A percentile compares a stretch with the other conserved stretches of the same genome.
Conservation (phyloP, 202 grass and related monocot genomes). For the Hordeum pubiflorum region DNA sequence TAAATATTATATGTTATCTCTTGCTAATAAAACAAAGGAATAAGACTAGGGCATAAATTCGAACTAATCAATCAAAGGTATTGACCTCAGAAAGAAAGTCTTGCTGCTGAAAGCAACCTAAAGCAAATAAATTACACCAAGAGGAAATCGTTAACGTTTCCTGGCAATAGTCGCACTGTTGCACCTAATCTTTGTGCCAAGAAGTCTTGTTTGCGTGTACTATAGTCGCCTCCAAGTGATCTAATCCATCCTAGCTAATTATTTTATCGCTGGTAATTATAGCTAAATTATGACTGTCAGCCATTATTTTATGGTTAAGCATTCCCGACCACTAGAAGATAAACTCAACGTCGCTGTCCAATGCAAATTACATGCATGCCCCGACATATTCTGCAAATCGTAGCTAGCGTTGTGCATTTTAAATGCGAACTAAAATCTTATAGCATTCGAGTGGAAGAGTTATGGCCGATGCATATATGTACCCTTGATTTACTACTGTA, state of each 20-base stretch:
- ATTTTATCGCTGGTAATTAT: slow-evolving; percentile 24
- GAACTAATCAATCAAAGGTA: slow-evolving; percentile 16
- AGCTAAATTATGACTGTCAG: background rate
- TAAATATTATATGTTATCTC: background rate
- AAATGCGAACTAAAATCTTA: background rate
- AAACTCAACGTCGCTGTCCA: slow-evolving; percentile 19
- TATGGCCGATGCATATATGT: too few relatives aligned
- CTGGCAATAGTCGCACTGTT: background rate
- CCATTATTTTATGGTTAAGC: background rate
- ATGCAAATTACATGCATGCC: slow-evolving; percentile 2
- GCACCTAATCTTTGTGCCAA: slow-evolving; percentile 41
- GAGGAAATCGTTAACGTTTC: slow-evolving; percentile 22
- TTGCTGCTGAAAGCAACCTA: slow-evolving; percentile 22
- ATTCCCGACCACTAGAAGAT: slow-evolving; percentile 27
- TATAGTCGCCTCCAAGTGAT: slow-evolving; percentile 12
- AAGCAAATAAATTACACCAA: slow-evolving; percentile 15
- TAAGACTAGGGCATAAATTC: slow-evolving; percentile 20
- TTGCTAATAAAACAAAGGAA: background rate
- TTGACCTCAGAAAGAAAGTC: slow-evolving; percentile 36
- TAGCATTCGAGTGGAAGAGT: background rate
- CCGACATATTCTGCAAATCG: background rate
- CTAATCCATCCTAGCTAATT: slow-evolving; percentile 11
- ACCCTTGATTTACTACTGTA: background rate
- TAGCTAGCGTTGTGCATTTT: background rate
- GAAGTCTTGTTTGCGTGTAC: slow-evolving; percentile 26